Evolutionary conservation across 148 eudicot species (phyloP).

Genomic region (Rhododendron molle): DNA sequence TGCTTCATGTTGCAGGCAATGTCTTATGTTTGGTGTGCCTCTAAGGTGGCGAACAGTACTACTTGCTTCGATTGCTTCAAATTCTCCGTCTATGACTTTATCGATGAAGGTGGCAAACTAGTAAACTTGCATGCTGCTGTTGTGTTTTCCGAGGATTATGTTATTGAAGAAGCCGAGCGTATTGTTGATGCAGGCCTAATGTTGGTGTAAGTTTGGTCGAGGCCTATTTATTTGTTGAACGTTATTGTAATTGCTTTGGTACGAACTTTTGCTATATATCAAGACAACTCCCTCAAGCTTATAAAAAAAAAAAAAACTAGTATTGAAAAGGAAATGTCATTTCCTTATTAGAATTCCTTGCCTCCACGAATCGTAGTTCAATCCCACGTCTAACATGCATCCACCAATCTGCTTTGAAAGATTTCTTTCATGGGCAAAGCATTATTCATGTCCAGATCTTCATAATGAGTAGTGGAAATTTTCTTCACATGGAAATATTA

Average conservation of each 20-base stretch:
- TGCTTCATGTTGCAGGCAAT: too few relatives aligned
- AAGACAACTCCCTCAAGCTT: too few relatives aligned
- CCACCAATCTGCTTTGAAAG: neutral
- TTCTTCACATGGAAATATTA: neutral
- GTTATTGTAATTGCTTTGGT: too few relatives aligned
- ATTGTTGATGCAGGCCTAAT: neutral
- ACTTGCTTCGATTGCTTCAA: neutral
- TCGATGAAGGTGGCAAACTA: neutral
- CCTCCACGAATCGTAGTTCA: neutral
- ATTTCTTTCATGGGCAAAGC: neutral
- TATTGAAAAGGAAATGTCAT: neutral
- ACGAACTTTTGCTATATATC: too few relatives aligned
- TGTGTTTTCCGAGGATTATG: neutral
- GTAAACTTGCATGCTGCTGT: neutral
- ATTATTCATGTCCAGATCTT: neutral
- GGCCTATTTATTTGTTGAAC: too few relatives aligned
- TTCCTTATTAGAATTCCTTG: neutral
- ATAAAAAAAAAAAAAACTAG: too few relatives aligned
- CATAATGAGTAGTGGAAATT: neutral
- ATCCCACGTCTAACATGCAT: neutral
- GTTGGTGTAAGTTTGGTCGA: neutral
- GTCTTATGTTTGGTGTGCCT: too few relatives aligned
- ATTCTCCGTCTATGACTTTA: too few relatives aligned
- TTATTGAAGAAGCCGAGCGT: neutral
- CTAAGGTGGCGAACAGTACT: too few relatives aligned